Percentiles rank a stretch among this genome's conserved stretches.
Conservation (phyloP, 805 yeast species). For the Candida wancherniae region DNA sequence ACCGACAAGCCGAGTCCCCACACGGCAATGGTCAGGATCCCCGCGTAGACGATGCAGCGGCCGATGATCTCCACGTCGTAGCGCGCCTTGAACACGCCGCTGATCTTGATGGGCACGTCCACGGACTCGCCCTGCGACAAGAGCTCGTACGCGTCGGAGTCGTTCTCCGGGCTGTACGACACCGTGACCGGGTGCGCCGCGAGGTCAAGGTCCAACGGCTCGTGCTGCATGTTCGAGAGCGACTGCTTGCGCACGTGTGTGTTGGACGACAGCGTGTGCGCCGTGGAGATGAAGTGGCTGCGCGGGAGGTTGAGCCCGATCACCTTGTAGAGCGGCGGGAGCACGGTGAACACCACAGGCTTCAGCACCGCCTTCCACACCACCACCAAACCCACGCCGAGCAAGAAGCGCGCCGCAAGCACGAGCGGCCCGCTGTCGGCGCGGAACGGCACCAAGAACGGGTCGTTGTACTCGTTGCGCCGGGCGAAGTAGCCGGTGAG, state of each 20-base stretch:
- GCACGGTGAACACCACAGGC: conserved; percentile 51
- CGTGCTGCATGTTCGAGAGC: conserved; percentile 31
- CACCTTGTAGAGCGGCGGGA: conserved; percentile 55
- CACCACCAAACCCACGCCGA: conserved; percentile 62
- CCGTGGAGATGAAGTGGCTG: conserved; percentile 34
- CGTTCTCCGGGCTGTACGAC: conserved; percentile 35
- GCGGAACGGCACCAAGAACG: conserved; percentile 33
- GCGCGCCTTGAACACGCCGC: conserved; percentile 54
- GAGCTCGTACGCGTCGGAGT: conserved; percentile 39
- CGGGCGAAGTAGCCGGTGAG: conserved; percentile 25
- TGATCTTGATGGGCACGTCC: conserved; percentile 14
- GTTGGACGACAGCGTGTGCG: conserved; percentile 28
- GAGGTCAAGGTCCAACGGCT: conserved; percentile 22
- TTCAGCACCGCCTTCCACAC: conserved; percentile 74
- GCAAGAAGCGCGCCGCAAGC: conserved; percentile 42
- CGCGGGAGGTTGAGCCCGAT: conserved; percentile 38
- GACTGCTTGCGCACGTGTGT: conserved; percentile 36
- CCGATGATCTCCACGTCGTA: conserved; percentile 76
- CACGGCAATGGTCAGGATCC: conserved; percentile 59
- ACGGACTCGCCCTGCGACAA: conserved; percentile 10
- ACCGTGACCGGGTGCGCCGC: conserved; percentile 24
- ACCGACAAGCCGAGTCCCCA: conserved; percentile 34
- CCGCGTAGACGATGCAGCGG: conserved; percentile 74
- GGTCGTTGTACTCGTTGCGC: conserved; percentile 19
- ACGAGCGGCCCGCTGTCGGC: conserved; percentile 3